phyloP scores from a whole-genome alignment of 208 protist genomes.

The Strigomonas culicis region DNA sequence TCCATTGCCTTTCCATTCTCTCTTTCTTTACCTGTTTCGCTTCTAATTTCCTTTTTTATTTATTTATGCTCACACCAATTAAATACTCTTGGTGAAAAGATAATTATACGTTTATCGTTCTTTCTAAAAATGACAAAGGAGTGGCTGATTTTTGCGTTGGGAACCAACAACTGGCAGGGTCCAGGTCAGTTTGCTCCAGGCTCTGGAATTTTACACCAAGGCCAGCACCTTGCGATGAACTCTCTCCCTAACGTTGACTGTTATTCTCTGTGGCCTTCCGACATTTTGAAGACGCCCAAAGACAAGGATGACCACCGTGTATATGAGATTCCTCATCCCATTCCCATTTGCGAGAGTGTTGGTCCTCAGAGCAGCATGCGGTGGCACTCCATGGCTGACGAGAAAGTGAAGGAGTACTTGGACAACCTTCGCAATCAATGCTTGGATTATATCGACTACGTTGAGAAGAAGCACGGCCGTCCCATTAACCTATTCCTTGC shows the following conservation, averaged over 20 bases:
- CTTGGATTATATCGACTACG: slow-evolving; percentile 59
- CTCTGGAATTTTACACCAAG: slow-evolving; percentile 76
- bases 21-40: too few species aligned
- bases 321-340: slow-evolving; percentile 67
- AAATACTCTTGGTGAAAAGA: too few species aligned
- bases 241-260: slow-evolving; percentile 36
- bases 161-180: slow-evolving; percentile 79
- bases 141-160: slow-evolving; percentile 71
- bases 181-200: slow-evolving; percentile 67
- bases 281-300: slow-evolving; percentile 51
- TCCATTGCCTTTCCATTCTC: background rate
- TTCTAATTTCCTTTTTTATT: background rate
- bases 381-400: slow-evolving; percentile 73
- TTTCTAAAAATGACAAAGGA: slow-evolving; percentile 32
- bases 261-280: slow-evolving; percentile 76
- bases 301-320: slow-evolving; percentile 66
- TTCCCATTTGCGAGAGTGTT: slow-evolving; percentile 78
- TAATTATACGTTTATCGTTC: slow-evolving; percentile 2
- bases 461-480: slow-evolving; percentile 54
- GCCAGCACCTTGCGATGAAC: slow-evolving; percentile 68
- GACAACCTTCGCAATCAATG: slow-evolving; percentile 41
- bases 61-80: background rate
- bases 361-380: slow-evolving; percentile 67
- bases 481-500: slow-evolving; percentile 65
- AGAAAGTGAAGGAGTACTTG: slow-evolving; percentile 50